Evolutionary conservation across 73 alveolate species (phyloP).

Genomic region (Paramecium pentaurelia): DNA sequence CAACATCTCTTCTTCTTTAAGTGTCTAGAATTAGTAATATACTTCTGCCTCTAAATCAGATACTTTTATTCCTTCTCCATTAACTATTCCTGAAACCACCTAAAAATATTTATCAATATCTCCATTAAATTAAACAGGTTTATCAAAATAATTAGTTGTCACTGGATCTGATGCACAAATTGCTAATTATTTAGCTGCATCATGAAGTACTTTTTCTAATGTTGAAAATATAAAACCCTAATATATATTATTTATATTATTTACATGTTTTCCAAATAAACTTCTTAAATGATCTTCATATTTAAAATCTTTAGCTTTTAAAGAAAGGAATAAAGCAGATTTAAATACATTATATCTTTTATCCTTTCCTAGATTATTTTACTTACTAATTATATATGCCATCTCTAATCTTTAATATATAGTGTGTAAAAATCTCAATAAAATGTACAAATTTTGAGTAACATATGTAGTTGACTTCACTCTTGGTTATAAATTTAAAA

Average conservation of each 20-base stretch:
- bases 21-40: background rate
- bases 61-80: background rate
- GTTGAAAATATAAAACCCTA: slow-evolving; percentile 38
- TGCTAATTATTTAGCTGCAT: slow-evolving; percentile 13
- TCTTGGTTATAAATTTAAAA: background rate
- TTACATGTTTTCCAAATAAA: slow-evolving; percentile 28
- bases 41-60: background rate
- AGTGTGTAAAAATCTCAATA: slow-evolving; percentile 22
- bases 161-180: background rate
- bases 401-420: slow-evolving; percentile 22
- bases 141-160: background rate
- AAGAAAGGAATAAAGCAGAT: background rate
- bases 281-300: slow-evolving; percentile 43
- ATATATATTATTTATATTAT: background rate
- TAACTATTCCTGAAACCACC: background rate
- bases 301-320: slow-evolving; percentile 37
- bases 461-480: background rate
- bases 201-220: slow-evolving; percentile 43
- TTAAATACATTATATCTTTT: slow-evolving; percentile 32
- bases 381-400: background rate
- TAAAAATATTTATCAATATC: background rate
- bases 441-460: background rate
- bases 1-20: background rate
- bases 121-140: background rate
- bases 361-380: background rate